Base-by-base conservation (phyloP, 1,284 basidiomycete species). In the Ustilago crameri region DNA sequence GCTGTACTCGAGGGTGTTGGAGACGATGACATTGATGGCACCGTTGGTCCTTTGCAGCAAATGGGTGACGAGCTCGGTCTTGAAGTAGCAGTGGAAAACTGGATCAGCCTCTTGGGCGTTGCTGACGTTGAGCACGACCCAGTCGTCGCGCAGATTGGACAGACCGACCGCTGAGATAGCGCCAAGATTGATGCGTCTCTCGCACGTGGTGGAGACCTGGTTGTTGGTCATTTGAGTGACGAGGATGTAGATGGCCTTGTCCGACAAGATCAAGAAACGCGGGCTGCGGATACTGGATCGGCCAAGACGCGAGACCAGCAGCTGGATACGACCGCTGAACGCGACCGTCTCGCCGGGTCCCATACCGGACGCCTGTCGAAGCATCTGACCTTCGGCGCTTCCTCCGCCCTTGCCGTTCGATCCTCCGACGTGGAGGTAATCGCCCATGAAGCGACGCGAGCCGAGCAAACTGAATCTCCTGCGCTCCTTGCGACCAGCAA, bases 401-500 rank as follows among this genome's bases (percentile, higher is more conserved):
- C 72, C 72, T 34, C 77, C 73, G 22, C 69, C 91, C 76, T 90
- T 89, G 40, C 66, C 66, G 43, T 44, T 51, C 3, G 91, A 91
- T 26, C 78, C 79, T 50, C 92, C 93, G 35, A 98, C 86, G 80
- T 95, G 92, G 38, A 99, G 88, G 84, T 99, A 99, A 84, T 99
- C 96, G 17, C 96, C 96, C 88, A 92, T 89, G 84, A 96, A 99
- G 65, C 93, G 90, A 51, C 96, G 89, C 86, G 94, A 95, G 57
- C 95, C 93, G 64, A 98, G 87, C 73, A 98, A 86, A 87, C 92
- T 95, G 85, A 93, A 98, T 40, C 95, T 87, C 59, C 96, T 87
- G 41, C 96, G 88, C 85, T 99, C 96, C 85, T 98, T 99, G 73
- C 95, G 88, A 2, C 91, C 89, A 5, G 90, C 94, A 3, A 98